A percentile compares a stretch with the other conserved stretches of the same genome.
Conservation (phyloP, 371 early-diverging fungal genomes). For the Mucor lusitanicus region DNA sequence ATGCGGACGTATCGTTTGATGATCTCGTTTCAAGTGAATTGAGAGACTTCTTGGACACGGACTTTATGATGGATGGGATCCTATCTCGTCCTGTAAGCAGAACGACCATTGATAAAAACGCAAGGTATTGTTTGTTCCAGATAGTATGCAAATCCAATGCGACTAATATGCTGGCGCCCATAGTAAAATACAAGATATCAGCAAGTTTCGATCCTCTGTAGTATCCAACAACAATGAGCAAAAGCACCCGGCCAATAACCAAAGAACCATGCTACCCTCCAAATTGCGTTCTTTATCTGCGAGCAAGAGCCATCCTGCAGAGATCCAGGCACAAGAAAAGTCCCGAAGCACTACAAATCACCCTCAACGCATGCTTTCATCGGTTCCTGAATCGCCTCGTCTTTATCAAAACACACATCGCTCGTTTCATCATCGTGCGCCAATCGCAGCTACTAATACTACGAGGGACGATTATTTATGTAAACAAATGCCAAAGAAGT, state of each 20-base stretch:
- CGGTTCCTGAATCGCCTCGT: not conserved
- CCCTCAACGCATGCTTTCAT: not conserved
- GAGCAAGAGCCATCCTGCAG: not conserved
- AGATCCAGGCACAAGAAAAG: not conserved
- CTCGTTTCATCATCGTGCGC: not conserved
- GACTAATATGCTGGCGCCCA: not conserved
- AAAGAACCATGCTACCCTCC: not conserved
- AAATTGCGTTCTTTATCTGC: not conserved
- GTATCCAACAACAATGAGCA: not conserved
- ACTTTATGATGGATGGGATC: slow-evolving; percentile 15
- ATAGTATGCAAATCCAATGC: not conserved
- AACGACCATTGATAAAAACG: slow-evolving; percentile 11
- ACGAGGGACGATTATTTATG: not conserved
- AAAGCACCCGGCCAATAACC: not conserved
- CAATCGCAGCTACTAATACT: not conserved
- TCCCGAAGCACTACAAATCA: not conserved
- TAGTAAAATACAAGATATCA: slow-evolving; percentile 12
- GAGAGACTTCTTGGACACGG: slow-evolving; percentile 18
- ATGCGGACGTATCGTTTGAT: slow-evolving; percentile 14
- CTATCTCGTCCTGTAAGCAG: slow-evolving; percentile 7
- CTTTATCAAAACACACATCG: not conserved
- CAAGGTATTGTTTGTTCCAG: slow-evolving; percentile 2
- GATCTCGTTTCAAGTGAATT: slow-evolving; percentile 18
- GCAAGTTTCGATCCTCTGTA: not conserved
- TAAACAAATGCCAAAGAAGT: not conserved